These are phyloP conservation scores for Carex cristatella DNA, from an alignment of 176 grass and related monocot genomes.

Conservation along the genomic window DNA sequence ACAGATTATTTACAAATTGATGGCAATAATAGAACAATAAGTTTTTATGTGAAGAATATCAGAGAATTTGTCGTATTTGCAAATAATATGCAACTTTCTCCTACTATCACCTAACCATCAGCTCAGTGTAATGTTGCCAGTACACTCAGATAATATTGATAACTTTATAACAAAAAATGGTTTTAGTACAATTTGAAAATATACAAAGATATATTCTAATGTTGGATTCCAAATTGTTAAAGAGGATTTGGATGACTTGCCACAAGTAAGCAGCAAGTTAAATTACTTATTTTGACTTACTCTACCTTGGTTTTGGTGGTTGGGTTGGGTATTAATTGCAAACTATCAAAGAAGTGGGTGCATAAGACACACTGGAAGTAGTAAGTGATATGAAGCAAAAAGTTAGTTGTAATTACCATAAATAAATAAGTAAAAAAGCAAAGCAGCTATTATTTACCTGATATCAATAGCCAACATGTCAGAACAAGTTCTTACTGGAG, in stretches of 20 bases:
- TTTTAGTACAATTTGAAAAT: neutral
- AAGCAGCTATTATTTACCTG: conserved; percentile 39
- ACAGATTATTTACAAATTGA: conserved; percentile 3
- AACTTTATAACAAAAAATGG: neutral
- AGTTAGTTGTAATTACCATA: neutral
- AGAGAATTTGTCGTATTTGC: neutral
- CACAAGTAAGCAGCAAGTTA: neutral
- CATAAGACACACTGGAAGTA: neutral
- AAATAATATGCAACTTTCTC: neutral
- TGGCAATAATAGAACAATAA: neutral
- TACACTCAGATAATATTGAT: neutral
- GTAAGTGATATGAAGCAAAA: neutral
- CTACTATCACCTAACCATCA: neutral
- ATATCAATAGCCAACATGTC: conserved; percentile 72
- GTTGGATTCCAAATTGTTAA: neutral
- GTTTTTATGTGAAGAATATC: neutral
- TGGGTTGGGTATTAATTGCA: neutral
- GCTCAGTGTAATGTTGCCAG: neutral
- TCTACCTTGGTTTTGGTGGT: neutral
- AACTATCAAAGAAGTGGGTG: neutral
- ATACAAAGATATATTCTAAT: neutral
- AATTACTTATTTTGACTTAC: neutral
- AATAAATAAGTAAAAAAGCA: neutral
- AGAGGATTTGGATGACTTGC: neutral
- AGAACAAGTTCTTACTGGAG: conserved; percentile 55